A percentile compares a stretch with the other conserved stretches of the same genome.
Evolutionary conservation across 2,329 filamentous ascomycete genomes (phyloP).

Genomic region (Calonectria multiphialidica): DNA sequence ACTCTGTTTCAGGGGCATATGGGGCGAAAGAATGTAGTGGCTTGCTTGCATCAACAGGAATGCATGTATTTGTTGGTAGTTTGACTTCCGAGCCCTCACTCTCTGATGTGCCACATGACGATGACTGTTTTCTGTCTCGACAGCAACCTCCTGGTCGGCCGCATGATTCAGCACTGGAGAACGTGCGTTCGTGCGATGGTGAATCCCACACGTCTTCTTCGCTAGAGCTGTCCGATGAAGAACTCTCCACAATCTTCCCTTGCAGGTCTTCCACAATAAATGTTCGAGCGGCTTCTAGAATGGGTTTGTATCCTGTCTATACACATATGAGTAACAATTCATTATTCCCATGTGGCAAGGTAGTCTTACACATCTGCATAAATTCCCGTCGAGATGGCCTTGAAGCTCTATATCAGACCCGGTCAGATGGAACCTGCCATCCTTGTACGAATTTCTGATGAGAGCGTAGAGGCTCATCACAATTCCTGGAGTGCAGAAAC

Average conservation of each 20-base stretch:
- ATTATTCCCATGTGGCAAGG: not conserved
- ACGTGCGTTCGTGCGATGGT: not conserved
- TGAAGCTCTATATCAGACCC: conserved; percentile 84
- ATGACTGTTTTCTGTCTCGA: conserved; percentile 3
- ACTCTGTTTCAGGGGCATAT: conserved; percentile 81
- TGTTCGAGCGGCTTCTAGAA: conserved; percentile 15
- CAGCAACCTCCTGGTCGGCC: conserved; percentile 21
- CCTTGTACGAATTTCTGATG: conserved; percentile 70
- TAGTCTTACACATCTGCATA: conserved; percentile 75
- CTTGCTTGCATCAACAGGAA: not conserved
- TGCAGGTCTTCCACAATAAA: conserved; percentile 17
- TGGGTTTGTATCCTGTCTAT: conserved; percentile 26
- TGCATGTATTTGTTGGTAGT: not conserved
- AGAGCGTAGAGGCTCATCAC: conserved; percentile 96
- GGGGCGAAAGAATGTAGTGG: not conserved
- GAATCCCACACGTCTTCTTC: not conserved
- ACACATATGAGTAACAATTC: not conserved
- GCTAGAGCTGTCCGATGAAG: not conserved
- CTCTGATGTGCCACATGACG: not conserved
- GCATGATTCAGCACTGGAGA: conserved; percentile 1
- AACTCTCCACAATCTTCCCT: conserved; percentile 3
- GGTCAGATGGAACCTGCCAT: conserved; percentile 62
- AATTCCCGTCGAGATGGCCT: conserved; percentile 91
- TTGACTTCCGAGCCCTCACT: not conserved
- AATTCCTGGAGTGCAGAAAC: conserved; percentile 93